A percentile compares a stretch with the other conserved stretches of the same genome.
phyloP scores from a whole-genome alignment of 2,329 filamentous ascomycete genomes.

The Trichoderma polysporum region DNA sequence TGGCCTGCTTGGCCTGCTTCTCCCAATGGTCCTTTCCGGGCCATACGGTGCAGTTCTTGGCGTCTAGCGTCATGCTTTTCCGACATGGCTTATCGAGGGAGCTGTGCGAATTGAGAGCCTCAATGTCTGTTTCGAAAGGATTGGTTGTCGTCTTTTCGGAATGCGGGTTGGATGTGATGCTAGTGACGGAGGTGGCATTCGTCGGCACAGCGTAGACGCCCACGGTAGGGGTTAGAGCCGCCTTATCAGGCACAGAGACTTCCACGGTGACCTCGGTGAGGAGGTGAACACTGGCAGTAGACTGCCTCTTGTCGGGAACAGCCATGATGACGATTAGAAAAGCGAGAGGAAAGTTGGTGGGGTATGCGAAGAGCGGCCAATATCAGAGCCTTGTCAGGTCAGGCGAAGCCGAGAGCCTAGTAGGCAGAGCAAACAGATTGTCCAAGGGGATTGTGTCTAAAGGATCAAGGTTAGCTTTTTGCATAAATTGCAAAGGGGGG shows the following conservation, averaged over 20 bases:
- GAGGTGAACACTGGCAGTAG: constrained; percentile 12
- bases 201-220: constrained; percentile 26
- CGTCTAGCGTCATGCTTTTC: constrained; percentile 31
- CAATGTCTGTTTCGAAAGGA: constrained; percentile 59
- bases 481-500: background rate
- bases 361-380: background rate
- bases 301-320: constrained; percentile 10
- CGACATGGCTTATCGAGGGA: constrained; percentile 36
- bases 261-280: constrained; percentile 12
- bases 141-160: constrained; percentile 43
- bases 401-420: background rate
- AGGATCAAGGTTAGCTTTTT: background rate
- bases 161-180: constrained; percentile 46
- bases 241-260: constrained; percentile 22
- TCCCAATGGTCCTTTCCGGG: constrained; percentile 61
- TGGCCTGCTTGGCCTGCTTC: constrained; percentile 56
- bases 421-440: background rate
- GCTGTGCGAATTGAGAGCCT: constrained; percentile 48
- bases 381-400: background rate
- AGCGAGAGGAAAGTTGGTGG: background rate
- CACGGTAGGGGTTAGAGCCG: constrained; percentile 30
- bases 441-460: background rate
- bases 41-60: constrained; percentile 57
- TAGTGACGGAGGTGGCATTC: constrained; percentile 32
- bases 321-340: background rate